These are phyloP conservation scores for Candida nemodendra DNA, from an alignment of 805 yeast genomes.

Conservation along the genomic window DNA sequence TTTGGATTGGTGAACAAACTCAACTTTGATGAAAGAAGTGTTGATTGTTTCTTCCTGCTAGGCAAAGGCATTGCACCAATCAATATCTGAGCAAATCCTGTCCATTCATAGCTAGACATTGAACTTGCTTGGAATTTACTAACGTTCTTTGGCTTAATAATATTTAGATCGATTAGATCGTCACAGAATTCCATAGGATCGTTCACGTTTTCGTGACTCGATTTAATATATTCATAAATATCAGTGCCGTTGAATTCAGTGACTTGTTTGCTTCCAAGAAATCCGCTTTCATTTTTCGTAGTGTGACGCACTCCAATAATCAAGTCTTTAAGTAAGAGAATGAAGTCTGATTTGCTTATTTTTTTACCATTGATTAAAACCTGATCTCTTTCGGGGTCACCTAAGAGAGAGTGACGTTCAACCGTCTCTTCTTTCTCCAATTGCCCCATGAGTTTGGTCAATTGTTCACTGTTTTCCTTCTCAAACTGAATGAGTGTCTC, in stretches of 20 bases:
- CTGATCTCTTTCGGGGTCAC: slow-evolving; percentile 16
- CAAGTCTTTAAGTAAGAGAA: slow-evolving; percentile 5
- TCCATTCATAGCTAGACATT: slow-evolving; percentile 18
- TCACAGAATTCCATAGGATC: slow-evolving; percentile 11
- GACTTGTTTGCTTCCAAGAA: slow-evolving; percentile 8
- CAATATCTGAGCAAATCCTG: slow-evolving; percentile 11
- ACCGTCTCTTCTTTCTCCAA: slow-evolving; percentile 3
- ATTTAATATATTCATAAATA: slow-evolving; percentile 6
- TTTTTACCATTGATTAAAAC: slow-evolving; percentile 11
- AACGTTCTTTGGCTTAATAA: slow-evolving; percentile 17
- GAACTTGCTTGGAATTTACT: slow-evolving; percentile 16
- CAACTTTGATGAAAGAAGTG: slow-evolving; percentile 4
- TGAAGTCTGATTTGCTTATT: slow-evolving; percentile 7
- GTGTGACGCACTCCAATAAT: slow-evolving; percentile 6
- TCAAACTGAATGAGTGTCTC: slow-evolving; percentile 18
- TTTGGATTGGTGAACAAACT: slow-evolving; percentile 5
- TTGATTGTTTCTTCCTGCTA: slow-evolving; percentile 1
- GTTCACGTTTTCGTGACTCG: not conserved
- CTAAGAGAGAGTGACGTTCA: slow-evolving; percentile 11
- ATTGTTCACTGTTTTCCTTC: slow-evolving; percentile 7
- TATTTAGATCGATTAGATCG: slow-evolving; percentile 13
- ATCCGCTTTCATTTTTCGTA: slow-evolving; percentile 1
- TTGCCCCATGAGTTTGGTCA: slow-evolving; percentile 1
- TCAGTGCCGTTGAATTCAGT: slow-evolving; percentile 16
- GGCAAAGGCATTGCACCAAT: slow-evolving; percentile 9